phyloP scores from a whole-genome alignment of 1,139 yeast genomes.

The Protomyces macrosporus region DNA sequence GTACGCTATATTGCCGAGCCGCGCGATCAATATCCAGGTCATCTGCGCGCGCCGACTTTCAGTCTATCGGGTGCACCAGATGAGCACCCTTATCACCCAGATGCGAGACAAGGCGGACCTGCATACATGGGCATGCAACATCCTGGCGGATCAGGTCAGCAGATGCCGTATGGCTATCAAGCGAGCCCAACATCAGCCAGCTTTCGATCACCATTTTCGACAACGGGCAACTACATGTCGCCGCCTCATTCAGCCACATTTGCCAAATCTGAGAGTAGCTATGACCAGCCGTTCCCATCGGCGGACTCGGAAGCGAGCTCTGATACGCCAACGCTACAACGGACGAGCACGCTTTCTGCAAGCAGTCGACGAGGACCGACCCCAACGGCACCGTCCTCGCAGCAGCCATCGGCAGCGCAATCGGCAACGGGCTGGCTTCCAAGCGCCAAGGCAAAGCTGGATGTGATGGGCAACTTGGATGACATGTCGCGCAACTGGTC shows the following conservation, averaged over 20 bases:
- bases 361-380: neutral
- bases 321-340: conserved; percentile 6
- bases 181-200: neutral
- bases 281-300: neutral
- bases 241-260: conserved; percentile 8
- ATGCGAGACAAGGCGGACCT: neutral
- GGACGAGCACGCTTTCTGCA: conserved; percentile 19
- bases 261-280: conserved; percentile 2
- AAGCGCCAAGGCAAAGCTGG: conserved; percentile 29
- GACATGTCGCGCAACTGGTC: conserved; percentile 40
- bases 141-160: neutral
- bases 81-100: neutral
- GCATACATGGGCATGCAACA: neutral
- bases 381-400: neutral
- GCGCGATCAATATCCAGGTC: conserved; percentile 5
- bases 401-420: neutral
- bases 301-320: conserved; percentile 5
- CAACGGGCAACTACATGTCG: neutral
- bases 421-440: conserved; percentile 14
- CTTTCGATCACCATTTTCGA: neutral
- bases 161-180: neutral
- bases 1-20: conserved; percentile 17
- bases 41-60: neutral
- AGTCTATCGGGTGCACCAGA: neutral
- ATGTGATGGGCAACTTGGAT: conserved; percentile 39